phyloP scores from a whole-genome alignment of 140 eudicot genomes.

The Oenanthe javanica region DNA sequence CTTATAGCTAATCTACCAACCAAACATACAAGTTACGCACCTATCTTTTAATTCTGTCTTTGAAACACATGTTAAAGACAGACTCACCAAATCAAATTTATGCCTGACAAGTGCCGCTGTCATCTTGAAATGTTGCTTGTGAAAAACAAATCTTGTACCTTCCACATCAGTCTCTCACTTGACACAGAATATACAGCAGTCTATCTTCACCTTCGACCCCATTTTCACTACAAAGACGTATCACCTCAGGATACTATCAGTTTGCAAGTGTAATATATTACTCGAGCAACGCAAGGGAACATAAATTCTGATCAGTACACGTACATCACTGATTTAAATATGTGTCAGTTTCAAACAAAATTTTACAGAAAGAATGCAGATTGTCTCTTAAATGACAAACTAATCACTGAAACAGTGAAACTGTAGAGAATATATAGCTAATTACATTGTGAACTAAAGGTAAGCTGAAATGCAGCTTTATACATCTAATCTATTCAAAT shows the following conservation, averaged over 20 bases:
- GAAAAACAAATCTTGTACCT: conserved; percentile 22
- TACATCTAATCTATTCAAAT: not conserved
- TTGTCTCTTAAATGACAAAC: not conserved
- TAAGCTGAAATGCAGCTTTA: not conserved
- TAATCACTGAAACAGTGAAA: not conserved
- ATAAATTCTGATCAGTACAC: not conserved
- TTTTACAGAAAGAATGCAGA: not conserved
- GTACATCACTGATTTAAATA: not conserved
- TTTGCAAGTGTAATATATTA: not conserved
- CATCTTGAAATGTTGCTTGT: not conserved
- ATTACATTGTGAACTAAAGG: not conserved
- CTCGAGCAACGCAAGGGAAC: not conserved
- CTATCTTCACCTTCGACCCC: not conserved
- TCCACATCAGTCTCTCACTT: conserved; percentile 10
- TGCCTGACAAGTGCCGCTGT: not conserved
- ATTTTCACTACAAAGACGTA: not conserved
- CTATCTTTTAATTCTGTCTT: not conserved
- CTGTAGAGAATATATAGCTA: not conserved
- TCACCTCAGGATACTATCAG: not conserved
- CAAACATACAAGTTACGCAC: not conserved
- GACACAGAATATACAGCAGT: not conserved
- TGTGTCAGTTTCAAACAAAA: not conserved
- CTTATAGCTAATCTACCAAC: not conserved
- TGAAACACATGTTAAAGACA: not conserved
- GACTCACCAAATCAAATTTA: not conserved